Evolutionary conservation across 148 eudicot species (phyloP), one percentile per base, ranked within the genome.

Genomic region (Dysphania ambrosioides): DNA sequence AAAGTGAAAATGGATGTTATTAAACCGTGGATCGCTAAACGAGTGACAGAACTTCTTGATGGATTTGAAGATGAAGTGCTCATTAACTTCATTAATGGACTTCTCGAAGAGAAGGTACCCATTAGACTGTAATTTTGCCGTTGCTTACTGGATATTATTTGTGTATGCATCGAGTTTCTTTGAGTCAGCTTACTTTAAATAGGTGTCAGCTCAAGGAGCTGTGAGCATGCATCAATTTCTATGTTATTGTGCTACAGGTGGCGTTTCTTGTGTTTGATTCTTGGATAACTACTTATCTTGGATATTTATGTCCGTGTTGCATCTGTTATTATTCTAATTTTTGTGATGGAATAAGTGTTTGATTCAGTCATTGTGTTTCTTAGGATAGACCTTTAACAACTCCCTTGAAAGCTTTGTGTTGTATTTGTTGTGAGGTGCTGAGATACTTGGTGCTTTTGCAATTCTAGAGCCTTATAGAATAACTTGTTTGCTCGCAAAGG

Each of bases 51-150:
- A 77, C 82, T 90, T 32, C 93, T 95, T 63, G 97, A 96, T 5
- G 99, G 97, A 24, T 95, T 95, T 51, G 99, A 95, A 79, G 99
- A 95, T 73, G 99, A 95, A 86, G 97, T 92, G 75, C 93, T 92
- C 67, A 95, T 92, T 76, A 95, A 95, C 77, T 90, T 95, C 62
- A 95, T 95, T 61, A 83, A 90, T 70, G 85, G 91, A 24, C 97
- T 95, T 75, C 83, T 95, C 11, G 99, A 92, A 66, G 92, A 90
- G 55, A 90, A 92, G 92, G 99, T 95, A 86, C 31, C 31, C 11
- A 32, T 40, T 49, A 32, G 0, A 9, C 4, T 64, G 61, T 4
- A 42, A n/a, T 32, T 18, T 41, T 31, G 34, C 23, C 24, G 3
- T 23, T 15, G 40, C 8, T 61, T 51, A 1, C 0, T 44, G 72